Evolutionary conservation across 2,329 filamentous ascomycete genomes (phyloP).

Genomic region (Exophiala calicioides): DNA sequence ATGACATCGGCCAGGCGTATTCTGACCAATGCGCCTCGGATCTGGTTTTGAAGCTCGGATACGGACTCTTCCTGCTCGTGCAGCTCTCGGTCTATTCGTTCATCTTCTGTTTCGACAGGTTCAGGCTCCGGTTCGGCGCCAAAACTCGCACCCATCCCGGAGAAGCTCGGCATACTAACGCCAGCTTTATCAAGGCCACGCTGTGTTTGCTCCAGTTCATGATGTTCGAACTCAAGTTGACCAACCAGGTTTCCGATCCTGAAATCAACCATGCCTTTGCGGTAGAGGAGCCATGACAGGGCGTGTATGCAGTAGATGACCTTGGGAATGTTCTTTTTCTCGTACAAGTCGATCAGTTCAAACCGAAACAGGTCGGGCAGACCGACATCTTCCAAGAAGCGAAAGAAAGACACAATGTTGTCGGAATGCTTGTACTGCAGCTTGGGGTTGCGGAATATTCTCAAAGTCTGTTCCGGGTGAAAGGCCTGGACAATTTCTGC

Average conservation of each 20-base stretch:
- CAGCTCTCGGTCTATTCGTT: constrained; percentile 79
- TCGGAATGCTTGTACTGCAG: constrained; percentile 95
- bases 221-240: constrained; percentile 94
- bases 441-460: constrained; percentile 82
- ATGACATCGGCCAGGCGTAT: constrained; percentile 77
- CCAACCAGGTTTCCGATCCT: constrained; percentile 95
- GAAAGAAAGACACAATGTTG: constrained; percentile 96
- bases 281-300: constrained; percentile 92
- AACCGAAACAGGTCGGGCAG: constrained; percentile 95
- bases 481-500: constrained; percentile 92
- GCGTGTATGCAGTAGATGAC: constrained; percentile 99
- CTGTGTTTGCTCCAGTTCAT: constrained; percentile 94
- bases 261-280: constrained; percentile 92
- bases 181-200: constrained; percentile 96
- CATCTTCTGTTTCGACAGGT: constrained; percentile 81
- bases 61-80: constrained; percentile 72
- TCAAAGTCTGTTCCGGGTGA: constrained; percentile 70
- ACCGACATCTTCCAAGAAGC: constrained; percentile 86
- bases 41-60: constrained; percentile 80
- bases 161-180: constrained; percentile 94
- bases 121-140: constrained; percentile 76
- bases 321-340: constrained; percentile 99
- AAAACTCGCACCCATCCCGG: constrained; percentile 95
- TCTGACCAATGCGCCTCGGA: constrained; percentile 76
- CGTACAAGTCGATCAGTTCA: constrained; percentile 94